Conservation (phyloP, 768 basidiomycete genomes). For the Auriscalpium microsporum region DNA sequence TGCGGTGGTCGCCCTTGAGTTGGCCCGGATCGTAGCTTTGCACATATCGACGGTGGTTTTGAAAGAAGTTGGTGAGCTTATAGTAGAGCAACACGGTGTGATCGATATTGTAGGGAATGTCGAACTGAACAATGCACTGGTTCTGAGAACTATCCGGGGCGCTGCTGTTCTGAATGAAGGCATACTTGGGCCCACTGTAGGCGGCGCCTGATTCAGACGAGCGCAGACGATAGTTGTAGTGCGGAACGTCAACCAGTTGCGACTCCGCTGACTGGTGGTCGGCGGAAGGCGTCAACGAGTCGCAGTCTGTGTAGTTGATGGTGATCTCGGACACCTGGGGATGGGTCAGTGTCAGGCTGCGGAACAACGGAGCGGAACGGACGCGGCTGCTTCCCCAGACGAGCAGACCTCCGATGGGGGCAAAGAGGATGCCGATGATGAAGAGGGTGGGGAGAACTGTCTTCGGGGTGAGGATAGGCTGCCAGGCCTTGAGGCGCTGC, state of each 20-base stretch:
- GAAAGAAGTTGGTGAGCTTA: slow-evolving; percentile 93
- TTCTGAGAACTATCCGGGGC: slow-evolving; percentile 33
- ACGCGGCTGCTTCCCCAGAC: slow-evolving; percentile 81
- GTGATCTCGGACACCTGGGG: slow-evolving; percentile 82
- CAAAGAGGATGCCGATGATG: slow-evolving; percentile 90
- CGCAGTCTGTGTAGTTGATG: slow-evolving; percentile 92
- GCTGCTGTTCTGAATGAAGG: slow-evolving; percentile 53
- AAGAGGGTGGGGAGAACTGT: slow-evolving; percentile 96
- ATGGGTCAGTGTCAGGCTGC: not conserved
- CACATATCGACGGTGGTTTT: slow-evolving; percentile 97
- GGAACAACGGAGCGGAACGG: slow-evolving; percentile 13
- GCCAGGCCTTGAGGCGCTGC: slow-evolving; percentile 99
- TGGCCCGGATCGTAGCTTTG: slow-evolving; percentile 83
- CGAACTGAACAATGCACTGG: slow-evolving; percentile 76
- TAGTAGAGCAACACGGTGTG: slow-evolving; percentile 87
- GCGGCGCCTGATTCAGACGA: slow-evolving; percentile 45
- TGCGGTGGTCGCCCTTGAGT: slow-evolving; percentile 64
- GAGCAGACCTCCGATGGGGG: slow-evolving; percentile 89
- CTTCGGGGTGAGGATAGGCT: slow-evolving; percentile 96
- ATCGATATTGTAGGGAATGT: slow-evolving; percentile 68
- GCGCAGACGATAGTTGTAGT: slow-evolving; percentile 59
- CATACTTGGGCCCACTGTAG: slow-evolving; percentile 55
- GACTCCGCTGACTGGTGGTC: slow-evolving; percentile 30
- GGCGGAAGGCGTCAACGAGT: slow-evolving; percentile 40
- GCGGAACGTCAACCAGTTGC: slow-evolving; percentile 47